Evolutionary conservation across 2,329 filamentous ascomycete genomes (phyloP).

Genomic region (Nothomitra cinnamomea): DNA sequence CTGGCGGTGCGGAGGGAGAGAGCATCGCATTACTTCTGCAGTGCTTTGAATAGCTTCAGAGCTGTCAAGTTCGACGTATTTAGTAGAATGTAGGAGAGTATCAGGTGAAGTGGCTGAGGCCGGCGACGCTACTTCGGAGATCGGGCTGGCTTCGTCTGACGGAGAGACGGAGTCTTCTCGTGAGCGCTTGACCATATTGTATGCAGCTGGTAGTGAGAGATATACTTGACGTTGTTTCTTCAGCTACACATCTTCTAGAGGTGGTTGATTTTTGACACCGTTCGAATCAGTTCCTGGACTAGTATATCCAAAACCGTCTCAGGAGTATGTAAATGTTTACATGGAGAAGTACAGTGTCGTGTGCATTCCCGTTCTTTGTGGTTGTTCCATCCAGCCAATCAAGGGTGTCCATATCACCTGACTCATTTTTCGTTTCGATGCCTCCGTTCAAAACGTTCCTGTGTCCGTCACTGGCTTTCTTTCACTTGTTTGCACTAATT

Average conservation of each 20-base stretch:
- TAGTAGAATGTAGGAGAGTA: slow-evolving; percentile 15
- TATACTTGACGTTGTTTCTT: slow-evolving; percentile 2
- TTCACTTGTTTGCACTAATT: slow-evolving; percentile 1
- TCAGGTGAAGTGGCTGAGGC: slow-evolving; percentile 6
- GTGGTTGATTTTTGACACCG: background rate
- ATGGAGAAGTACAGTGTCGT: no score
- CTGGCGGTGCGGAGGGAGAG: slow-evolving; percentile 61
- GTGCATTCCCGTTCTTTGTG: no score
- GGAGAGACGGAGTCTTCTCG: slow-evolving; percentile 27
- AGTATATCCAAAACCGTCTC: no score
- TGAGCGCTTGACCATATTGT: slow-evolving; percentile 42
- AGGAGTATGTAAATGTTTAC: no score
- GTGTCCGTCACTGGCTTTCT: background rate
- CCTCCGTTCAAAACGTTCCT: background rate
- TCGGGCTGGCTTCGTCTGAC: background rate
- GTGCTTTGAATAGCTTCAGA: slow-evolving; percentile 16
- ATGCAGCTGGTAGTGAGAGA: background rate
- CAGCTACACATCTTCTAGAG: background rate
- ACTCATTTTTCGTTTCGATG: no score
- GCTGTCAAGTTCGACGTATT: slow-evolving; percentile 38
- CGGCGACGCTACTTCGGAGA: background rate
- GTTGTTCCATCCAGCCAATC: no score
- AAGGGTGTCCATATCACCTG: no score
- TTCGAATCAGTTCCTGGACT: background rate
- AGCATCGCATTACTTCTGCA: slow-evolving; percentile 51